phyloP scores from a whole-genome alignment of 2,329 filamentous ascomycete species.

The Pseudogymnoascus sp. region DNA sequence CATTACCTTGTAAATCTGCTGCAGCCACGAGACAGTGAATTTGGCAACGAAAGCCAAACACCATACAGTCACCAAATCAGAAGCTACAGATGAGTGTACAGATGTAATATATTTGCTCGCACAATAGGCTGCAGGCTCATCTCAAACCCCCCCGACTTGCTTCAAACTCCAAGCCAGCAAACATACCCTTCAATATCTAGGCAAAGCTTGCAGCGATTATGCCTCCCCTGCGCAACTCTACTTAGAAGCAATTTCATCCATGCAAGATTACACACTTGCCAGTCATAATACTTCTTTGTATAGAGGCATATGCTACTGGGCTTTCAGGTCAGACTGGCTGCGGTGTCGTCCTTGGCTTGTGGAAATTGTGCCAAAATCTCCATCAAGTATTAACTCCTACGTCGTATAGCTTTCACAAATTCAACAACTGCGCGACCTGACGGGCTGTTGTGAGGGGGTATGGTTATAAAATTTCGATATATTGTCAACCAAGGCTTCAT shows the following conservation, averaged over 20 bases:
- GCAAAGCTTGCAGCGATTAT: too few species aligned
- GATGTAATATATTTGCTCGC: background rate
- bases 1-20: background rate
- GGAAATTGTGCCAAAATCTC: background rate
- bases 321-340: background rate
- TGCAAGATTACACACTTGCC: too few species aligned
- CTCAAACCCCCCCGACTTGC: background rate
- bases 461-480: conserved; percentile 1
- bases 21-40: background rate
- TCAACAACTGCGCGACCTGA: background rate
- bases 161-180: background rate
- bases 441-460: background rate
- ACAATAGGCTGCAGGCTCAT: background rate
- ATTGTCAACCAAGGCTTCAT: conserved; percentile 7
- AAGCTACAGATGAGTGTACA: background rate
- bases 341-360: background rate
- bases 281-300: too few species aligned
- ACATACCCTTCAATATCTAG: too few species aligned
- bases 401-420: background rate
- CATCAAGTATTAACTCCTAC: background rate
- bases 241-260: too few species aligned
- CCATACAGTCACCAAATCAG: background rate
- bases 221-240: too few species aligned
- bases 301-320: too few species aligned
- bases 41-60: background rate